A percentile compares a stretch with the other conserved stretches of the same genome.
phyloP scores from a whole-genome alignment of 306 rosid genomes.

The Begonia fuchsioides region DNA sequence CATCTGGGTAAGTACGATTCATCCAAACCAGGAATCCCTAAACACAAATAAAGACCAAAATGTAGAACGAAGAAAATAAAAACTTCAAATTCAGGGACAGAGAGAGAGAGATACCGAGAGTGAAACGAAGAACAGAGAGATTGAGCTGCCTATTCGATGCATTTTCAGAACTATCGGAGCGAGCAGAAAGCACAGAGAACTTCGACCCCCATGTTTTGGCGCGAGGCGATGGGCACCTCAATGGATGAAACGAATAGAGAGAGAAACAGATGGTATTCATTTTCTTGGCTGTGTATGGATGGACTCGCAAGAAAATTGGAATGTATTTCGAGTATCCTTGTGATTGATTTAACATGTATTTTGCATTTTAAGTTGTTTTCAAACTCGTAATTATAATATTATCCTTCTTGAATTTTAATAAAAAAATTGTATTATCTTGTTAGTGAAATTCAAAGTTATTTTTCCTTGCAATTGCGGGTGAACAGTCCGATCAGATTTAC shows the following conservation, averaged over 20 bases:
- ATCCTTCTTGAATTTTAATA: too few species aligned
- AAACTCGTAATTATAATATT: too few species aligned
- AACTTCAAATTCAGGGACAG: not conserved
- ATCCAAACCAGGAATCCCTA: slow-evolving; percentile 88
- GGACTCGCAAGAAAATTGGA: slow-evolving; percentile 7
- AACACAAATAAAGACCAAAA: slow-evolving; percentile 6
- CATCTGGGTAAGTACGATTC: slow-evolving; percentile 94
- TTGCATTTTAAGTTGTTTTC: too few species aligned
- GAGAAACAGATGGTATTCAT: slow-evolving; percentile 22
- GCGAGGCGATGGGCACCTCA: slow-evolving; percentile 12
- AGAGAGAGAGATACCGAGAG: slow-evolving; percentile 38
- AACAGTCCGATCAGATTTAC: too few species aligned
- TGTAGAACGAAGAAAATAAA: too few species aligned
- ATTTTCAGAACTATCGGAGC: slow-evolving; percentile 38
- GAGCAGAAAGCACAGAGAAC: slow-evolving; percentile 21
- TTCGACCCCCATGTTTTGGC: slow-evolving; percentile 15
- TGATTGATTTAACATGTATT: too few species aligned
- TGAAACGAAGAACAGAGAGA: slow-evolving; percentile 88
- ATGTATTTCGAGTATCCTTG: too few species aligned
- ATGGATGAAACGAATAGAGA: slow-evolving; percentile 18
- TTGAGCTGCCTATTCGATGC: slow-evolving; percentile 38
- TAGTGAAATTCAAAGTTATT: too few species aligned
- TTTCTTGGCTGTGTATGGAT: slow-evolving; percentile 1
- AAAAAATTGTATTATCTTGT: too few species aligned
- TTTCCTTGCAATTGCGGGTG: too few species aligned